phyloP scores from a whole-genome alignment of 345 rosid species.

The Physaria fendleri region DNA sequence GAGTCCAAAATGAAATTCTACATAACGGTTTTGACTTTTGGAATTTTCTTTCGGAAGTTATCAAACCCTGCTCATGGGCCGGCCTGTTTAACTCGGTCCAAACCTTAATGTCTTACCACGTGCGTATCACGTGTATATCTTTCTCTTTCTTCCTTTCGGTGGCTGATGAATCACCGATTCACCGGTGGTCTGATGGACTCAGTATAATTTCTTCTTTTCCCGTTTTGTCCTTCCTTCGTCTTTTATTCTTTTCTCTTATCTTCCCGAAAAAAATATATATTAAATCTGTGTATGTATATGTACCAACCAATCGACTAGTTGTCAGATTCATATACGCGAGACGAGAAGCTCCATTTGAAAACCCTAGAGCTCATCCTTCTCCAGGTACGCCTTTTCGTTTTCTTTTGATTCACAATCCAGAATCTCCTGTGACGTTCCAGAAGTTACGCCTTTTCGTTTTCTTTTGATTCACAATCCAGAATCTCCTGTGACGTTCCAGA shows the following conservation, averaged over 20 bases:
- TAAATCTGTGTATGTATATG: no score
- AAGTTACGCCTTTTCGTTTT: no score
- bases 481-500: no score
- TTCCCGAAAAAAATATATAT: constrained; percentile 3
- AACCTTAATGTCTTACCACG: constrained; percentile 4
- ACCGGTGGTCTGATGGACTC: no score
- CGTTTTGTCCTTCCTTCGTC: constrained; percentile 21
- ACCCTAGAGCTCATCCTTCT: constrained; percentile 15
- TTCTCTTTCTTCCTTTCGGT: neutral
- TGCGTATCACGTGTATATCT: constrained; percentile 18
- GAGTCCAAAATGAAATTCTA: no score
- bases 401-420: constrained; percentile 4
- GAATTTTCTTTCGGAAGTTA: no score
- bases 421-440: constrained; percentile 19
- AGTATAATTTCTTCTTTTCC: neutral
- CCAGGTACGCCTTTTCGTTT: neutral
- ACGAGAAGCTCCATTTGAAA: constrained; percentile 16
- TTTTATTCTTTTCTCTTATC: constrained; percentile 27
- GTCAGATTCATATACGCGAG: constrained; percentile 11
- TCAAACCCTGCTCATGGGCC: no score
- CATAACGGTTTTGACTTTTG: no score
- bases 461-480: no score
- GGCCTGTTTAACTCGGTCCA: neutral
- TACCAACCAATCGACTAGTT: constrained; percentile 13
- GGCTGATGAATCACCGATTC: constrained; percentile 3